These are phyloP conservation scores for Neopestalotiopsis clavispora DNA, from an alignment of 2,329 filamentous ascomycete species.

Conservation along the genomic window DNA sequence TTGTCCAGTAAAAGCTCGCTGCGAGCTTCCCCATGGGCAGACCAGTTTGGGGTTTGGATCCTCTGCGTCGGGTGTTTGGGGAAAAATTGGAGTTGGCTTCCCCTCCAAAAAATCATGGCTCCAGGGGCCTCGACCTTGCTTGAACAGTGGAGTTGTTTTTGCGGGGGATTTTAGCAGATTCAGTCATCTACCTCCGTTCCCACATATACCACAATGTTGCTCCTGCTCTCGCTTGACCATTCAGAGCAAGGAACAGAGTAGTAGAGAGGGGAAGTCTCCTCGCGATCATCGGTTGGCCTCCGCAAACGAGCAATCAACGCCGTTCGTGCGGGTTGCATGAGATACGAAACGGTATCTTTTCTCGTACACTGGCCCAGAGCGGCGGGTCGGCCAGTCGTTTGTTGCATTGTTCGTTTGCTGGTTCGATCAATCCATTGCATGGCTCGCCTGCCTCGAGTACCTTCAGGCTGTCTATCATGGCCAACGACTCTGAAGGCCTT, in stretches of 20 bases:
- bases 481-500: background rate
- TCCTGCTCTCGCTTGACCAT: background rate
- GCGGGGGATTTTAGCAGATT: conserved; percentile 3
- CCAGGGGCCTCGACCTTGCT: background rate
- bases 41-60: background rate
- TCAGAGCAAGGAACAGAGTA: background rate
- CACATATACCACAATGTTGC: background rate
- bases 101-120: background rate
- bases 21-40: conserved; percentile 14
- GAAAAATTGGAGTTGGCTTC: conserved; percentile 16
- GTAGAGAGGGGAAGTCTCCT: background rate
- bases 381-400: background rate
- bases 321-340: background rate
- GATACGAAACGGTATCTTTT: too few relatives aligned
- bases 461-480: too few relatives aligned
- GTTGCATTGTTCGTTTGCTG: background rate
- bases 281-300: background rate
- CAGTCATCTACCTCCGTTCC: background rate
- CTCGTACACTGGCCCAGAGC: background rate
- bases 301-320: background rate
- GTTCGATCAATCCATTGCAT: background rate
- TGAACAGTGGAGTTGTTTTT: background rate
- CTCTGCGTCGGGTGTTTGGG: background rate
- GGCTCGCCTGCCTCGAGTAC: background rate
- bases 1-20: background rate